A percentile compares a stretch with the other conserved stretches of the same genome.
Evolutionary conservation across 192 early-diverging fungal genomes (phyloP).

Genomic region (Radiomyces spectabilis): DNA sequence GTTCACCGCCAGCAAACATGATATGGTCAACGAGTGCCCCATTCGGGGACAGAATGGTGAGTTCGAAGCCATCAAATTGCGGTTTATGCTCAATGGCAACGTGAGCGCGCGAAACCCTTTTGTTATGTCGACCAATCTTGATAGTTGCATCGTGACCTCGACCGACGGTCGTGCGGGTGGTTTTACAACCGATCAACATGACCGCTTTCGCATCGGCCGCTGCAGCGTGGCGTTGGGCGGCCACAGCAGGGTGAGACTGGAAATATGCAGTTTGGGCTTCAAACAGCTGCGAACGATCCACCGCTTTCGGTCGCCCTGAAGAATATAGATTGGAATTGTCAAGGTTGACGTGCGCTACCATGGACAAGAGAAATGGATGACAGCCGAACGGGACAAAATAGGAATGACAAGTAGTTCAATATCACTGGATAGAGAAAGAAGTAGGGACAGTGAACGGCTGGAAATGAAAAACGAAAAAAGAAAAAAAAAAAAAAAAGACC

Average conservation of each 20-base stretch:
- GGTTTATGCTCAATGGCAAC: slow-evolving; percentile 29
- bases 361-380: no score
- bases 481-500: slow-evolving; percentile 2
- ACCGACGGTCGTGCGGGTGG: slow-evolving; percentile 25
- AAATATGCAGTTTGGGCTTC: slow-evolving; percentile 7
- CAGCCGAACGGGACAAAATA: no score
- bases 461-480: not conserved
- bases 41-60: slow-evolving; percentile 34
- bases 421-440: no score
- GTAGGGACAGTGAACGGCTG: no score
- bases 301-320: no score
- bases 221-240: not conserved
- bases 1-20: slow-evolving; percentile 23
- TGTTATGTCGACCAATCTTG: slow-evolving; percentile 34
- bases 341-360: no score
- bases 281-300: no score
- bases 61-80: slow-evolving; percentile 14
- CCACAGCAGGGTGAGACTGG: slow-evolving; percentile 5
- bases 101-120: slow-evolving; percentile 38
- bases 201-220: slow-evolving; percentile 6
- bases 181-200: slow-evolving; percentile 19
- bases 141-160: slow-evolving; percentile 35
- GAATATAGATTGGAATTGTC: no score
- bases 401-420: no score
- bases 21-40: slow-evolving; percentile 33